phyloP scores from a whole-genome alignment of 345 rosid species.

The Heritiera fomes region DNA sequence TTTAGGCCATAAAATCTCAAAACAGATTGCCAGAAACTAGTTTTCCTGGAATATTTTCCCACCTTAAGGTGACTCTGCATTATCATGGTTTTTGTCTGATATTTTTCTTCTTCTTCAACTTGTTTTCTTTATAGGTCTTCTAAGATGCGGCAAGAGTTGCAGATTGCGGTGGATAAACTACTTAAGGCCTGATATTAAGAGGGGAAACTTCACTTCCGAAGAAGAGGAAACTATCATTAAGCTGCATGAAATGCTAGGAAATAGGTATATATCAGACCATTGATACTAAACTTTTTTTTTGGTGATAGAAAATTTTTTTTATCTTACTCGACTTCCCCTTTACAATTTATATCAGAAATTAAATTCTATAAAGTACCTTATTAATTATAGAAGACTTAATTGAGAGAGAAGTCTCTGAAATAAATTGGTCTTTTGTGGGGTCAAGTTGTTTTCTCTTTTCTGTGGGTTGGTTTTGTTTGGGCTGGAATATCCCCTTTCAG shows the following conservation, averaged over 20 bases:
- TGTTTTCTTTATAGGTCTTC: conserved; percentile 48
- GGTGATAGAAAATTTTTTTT: no score
- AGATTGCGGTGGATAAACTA: conserved; percentile 81
- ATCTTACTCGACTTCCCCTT: no score
- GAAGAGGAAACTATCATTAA: conserved; percentile 76
- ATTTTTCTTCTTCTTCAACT: neutral
- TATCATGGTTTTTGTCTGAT: neutral
- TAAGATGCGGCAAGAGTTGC: conserved; percentile 83
- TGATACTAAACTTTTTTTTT: no score
- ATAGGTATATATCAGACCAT: conserved; percentile 41
- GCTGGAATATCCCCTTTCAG: neutral
- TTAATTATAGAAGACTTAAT: no score
- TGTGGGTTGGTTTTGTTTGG: conserved; percentile 8
- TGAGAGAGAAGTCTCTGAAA: neutral
- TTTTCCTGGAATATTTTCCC: neutral
- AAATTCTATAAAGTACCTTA: no score
- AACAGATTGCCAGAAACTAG: neutral
- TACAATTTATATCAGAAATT: no score
- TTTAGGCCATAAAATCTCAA: neutral
- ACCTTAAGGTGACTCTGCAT: neutral
- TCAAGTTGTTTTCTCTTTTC: neutral
- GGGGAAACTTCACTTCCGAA: conserved; percentile 75
- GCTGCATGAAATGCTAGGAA: conserved; percentile 70
- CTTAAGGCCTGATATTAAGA: conserved; percentile 71
- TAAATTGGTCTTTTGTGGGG: neutral